Evolutionary conservation across 352 stramenopile species (phyloP), one percentile per base, ranked within the genome.

Genomic region (Achlya hypogyna): DNA sequence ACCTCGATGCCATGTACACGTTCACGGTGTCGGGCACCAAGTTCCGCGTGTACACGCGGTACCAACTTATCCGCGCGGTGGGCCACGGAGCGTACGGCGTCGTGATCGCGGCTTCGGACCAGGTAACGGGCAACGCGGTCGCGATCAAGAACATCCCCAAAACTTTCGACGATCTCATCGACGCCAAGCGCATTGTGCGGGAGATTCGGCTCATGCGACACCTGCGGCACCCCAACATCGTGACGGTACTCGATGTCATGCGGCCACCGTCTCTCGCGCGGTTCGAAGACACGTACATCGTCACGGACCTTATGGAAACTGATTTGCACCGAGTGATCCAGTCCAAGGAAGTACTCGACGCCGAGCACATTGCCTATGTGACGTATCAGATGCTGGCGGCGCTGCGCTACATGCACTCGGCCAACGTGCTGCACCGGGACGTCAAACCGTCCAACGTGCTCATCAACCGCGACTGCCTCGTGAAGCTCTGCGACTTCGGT

Each of bases 361-460:
- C 74, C 23, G 83, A 91, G 51, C 85, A 94, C 71, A 84, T 91
- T 47, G 81, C 80, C 27, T 94, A 89, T 51, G 81, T 95, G 51
- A 84, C 81, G 67, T 95, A 93, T 72, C 84, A 95, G 67, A 69
- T 95, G 63, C 73, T 93, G 8, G 88, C 78, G 62, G 86, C 75
- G 12, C 69, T 95, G 25, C 76, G 78, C 25, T 94, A 92, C 74
- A 88, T 94, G 49, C 86, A 95, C 74, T 91, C 82, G n/a, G 84
- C 82, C n/a, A 72, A 87, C 49, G 84, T 95, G 64, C 75, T 95
- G 53, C 86, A 95, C 43, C 81, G 85, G 6, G 96, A 99, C 72
- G 89, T 99, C 27, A 99, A 99, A 71, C 96, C 95, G 53, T 96
- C 93, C 20, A 99, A 99, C 75, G 74, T 99, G 42, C 79, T 98